Base-by-base conservation (phyloP, 2,329 filamentous ascomycete species). In the Fusarium verrucosum region DNA sequence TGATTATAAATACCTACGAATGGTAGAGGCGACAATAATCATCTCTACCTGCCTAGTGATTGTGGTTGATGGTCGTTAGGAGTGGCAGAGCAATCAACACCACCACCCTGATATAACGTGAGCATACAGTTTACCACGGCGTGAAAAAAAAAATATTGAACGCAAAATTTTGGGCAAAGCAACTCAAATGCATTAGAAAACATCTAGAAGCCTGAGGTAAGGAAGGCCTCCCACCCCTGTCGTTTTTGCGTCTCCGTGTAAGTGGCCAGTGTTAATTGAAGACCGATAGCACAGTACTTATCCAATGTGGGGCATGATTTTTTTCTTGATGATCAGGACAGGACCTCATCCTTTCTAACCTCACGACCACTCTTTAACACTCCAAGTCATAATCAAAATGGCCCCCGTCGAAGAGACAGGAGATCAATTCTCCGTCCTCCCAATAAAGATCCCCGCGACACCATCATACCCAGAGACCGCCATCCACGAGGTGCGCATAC, bases 401-500 rank as follows among this genome's bases (percentile, higher is more conserved):
- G 72, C 73, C 7, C 62, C 69, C 1, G 14, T 68, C 11, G 70
- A 72, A 22, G 49, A 66, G 6, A 26, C 37, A 6, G 65, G 68
- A 62, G 83, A 82, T 28, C 89, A 88, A 64, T 96, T 93, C 73
- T 82, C 83, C 14, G 79, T 90, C 52, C 84, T 96, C 3, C 87
- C 90, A 1, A 79, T 96, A 17, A 82, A 83, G 16, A 83, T 94
- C 43, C 87, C 89, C 6, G 74, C 86, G 16, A 77, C 84, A n/a
- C 78, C 87, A 1, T 86, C 90, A 3, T 91, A 85, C 57, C 85
- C 88, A 22, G 78, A 82, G 37, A 77, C 84, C 38, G 84, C 88
- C 56, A 87, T 86, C 45, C 95, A 98, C 79, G 92, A 94, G 78
- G 82, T 98, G 71, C 97, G 97, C 79, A 79, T 98, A 52, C 92